Conservation (phyloP, 345 rosid genomes). For the Eucalyptus urophylla region DNA sequence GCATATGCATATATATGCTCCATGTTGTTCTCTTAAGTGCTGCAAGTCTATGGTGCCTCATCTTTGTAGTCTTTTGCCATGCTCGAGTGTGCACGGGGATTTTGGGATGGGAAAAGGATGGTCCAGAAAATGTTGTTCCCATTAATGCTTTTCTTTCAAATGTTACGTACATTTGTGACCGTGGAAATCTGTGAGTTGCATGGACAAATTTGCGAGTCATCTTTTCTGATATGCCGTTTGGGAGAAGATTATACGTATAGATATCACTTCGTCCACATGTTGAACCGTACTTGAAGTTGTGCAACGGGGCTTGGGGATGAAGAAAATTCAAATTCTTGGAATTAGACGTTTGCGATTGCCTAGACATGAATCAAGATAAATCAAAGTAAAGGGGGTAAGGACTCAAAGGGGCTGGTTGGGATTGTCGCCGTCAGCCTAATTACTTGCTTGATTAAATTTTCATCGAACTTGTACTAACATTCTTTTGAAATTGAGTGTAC, state of each 20-base stretch:
- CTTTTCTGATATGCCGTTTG: not conserved
- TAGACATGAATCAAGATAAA: not conserved
- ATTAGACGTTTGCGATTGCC: not conserved
- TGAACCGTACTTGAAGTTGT: not conserved
- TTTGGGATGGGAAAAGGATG: not conserved
- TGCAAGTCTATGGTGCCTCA: not conserved
- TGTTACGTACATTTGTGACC: not conserved
- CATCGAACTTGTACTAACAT: not conserved
- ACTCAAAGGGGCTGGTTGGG: not conserved
- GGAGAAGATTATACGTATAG: not conserved
- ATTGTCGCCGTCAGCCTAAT: not conserved
- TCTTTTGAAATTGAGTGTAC: not conserved
- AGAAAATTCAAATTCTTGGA: not conserved
- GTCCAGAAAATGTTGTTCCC: not conserved
- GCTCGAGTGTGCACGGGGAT: not conserved
- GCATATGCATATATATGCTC: not conserved
- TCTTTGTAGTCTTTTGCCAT: not conserved
- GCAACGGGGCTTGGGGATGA: not conserved
- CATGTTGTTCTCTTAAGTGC: not conserved
- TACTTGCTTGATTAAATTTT: not conserved
- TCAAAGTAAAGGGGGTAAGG: not conserved
- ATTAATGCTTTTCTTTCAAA: not conserved
- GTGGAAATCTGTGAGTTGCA: not conserved
- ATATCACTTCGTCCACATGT: not conserved
- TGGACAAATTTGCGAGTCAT: not conserved